Evolutionary conservation across 495 filamentous ascomycete species (phyloP).

Genomic region (Evansstolkia leycettana): DNA sequence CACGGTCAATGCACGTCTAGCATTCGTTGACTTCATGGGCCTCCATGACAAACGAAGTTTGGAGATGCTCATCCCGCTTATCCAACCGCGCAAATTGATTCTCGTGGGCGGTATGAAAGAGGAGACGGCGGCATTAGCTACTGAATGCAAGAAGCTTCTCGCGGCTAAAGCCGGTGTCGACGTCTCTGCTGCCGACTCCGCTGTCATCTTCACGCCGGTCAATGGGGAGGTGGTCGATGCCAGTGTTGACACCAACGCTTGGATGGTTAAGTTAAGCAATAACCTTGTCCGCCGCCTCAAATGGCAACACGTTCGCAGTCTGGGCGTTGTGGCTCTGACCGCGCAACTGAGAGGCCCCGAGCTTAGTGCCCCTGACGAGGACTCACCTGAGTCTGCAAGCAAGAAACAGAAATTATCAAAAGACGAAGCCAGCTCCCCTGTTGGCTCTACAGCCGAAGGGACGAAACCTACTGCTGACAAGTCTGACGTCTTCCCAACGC

Average conservation of each 20-base stretch:
- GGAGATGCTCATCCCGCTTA: slow-evolving; percentile 88
- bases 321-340: slow-evolving; percentile 81
- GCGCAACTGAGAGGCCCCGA: slow-evolving; percentile 42
- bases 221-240: slow-evolving; percentile 66
- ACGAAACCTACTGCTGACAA: slow-evolving; percentile 16
- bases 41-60: slow-evolving; percentile 86
- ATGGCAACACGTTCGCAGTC: slow-evolving; percentile 85
- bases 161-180: slow-evolving; percentile 35
- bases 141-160: slow-evolving; percentile 68
- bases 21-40: slow-evolving; percentile 84
- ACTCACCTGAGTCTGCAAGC: slow-evolving; percentile 32
- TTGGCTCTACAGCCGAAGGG: slow-evolving; percentile 11
- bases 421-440: slow-evolving; percentile 20
- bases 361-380: slow-evolving; percentile 15
- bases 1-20: slow-evolving; percentile 57
- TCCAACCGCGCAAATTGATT: slow-evolving; percentile 87
- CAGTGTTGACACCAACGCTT: slow-evolving; percentile 95
- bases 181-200: slow-evolving; percentile 24
- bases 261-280: slow-evolving; percentile 83
- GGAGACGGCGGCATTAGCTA: slow-evolving; percentile 66
- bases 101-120: slow-evolving; percentile 65
- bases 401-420: slow-evolving; percentile 59
- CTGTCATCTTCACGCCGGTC: slow-evolving; percentile 66
- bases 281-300: slow-evolving; percentile 68
- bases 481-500: slow-evolving; percentile 39